A percentile compares a stretch with the other conserved stretches of the same genome.
Evolutionary conservation across 306 rosid species (phyloP).

Genomic region (Pachyrhizus erosus): DNA sequence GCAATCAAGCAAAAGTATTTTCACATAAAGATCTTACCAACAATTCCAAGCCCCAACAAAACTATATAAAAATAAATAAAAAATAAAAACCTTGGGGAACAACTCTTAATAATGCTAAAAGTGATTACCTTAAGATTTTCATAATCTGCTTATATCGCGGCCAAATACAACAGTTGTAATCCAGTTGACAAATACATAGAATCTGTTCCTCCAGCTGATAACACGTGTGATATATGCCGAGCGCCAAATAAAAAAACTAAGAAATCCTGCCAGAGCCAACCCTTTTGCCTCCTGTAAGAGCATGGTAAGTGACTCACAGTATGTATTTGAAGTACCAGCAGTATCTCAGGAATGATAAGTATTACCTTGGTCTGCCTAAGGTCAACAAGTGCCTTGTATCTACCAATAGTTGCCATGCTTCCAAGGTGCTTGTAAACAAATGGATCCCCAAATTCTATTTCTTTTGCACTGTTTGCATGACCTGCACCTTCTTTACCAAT

Average conservation of each 20-base stretch:
- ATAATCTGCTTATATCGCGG: constrained; percentile 89
- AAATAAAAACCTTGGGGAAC: constrained; percentile 22
- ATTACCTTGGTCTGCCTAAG: constrained; percentile 85
- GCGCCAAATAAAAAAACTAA: constrained; percentile 84
- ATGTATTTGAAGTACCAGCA: neutral
- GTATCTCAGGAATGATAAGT: neutral
- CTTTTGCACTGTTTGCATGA: constrained; percentile 58
- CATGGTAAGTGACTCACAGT: constrained; percentile 24
- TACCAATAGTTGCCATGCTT: constrained; percentile 89
- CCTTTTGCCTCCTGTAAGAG: constrained; percentile 71
- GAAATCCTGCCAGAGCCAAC: constrained; percentile 69
- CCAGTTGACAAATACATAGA: constrained; percentile 91
- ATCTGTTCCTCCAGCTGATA: constrained; percentile 94
- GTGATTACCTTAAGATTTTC: constrained; percentile 40
- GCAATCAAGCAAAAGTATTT: neutral
- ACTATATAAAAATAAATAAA: too few species aligned
- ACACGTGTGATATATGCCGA: constrained; percentile 87
- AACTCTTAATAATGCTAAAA: neutral
- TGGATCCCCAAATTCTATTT: constrained; percentile 62
- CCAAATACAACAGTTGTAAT: constrained; percentile 84
- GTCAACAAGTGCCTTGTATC: constrained; percentile 88
- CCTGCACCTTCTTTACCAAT: constrained; percentile 76
- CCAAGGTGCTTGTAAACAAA: constrained; percentile 90
- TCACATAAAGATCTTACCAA: constrained; percentile 4
- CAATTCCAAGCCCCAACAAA: neutral